Evolutionary conservation across 345 rosid genomes (phyloP).

Genomic region (Cochlearia excelsa): DNA sequence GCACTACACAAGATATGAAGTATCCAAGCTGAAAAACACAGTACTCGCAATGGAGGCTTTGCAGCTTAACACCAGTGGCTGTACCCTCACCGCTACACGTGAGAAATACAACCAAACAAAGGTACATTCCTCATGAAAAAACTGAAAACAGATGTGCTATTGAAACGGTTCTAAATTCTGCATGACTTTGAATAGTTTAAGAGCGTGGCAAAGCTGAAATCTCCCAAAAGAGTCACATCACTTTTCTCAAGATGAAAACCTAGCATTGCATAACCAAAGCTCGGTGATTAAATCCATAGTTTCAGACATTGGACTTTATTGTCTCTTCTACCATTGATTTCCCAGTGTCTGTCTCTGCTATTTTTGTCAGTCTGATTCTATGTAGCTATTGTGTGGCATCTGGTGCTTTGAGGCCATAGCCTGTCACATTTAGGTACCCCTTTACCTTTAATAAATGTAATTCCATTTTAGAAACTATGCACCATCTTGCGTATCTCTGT

Average conservation of each 20-base stretch:
- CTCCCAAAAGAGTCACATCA: slow-evolving; percentile 51
- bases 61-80: slow-evolving; percentile 62
- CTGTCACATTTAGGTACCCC: slow-evolving; percentile 17
- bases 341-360: slow-evolving; percentile 15
- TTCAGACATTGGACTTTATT: slow-evolving; percentile 23
- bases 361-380: slow-evolving; percentile 29
- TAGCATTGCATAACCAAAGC: slow-evolving; percentile 12
- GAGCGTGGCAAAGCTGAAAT: slow-evolving; percentile 58
- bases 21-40: slow-evolving; percentile 53
- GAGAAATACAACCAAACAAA: slow-evolving; percentile 72
- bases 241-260: slow-evolving; percentile 52
- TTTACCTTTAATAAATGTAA: slow-evolving; percentile 14
- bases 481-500: slow-evolving; percentile 24
- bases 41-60: slow-evolving; percentile 77
- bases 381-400: slow-evolving; percentile 25
- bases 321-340: slow-evolving; percentile 10
- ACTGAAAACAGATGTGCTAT: background rate
- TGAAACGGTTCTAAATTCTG: slow-evolving; percentile 11
- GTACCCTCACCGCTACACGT: slow-evolving; percentile 61
- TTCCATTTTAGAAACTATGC: slow-evolving; percentile 16
- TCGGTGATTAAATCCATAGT: slow-evolving; percentile 11
- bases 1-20: slow-evolving; percentile 71
- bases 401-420: slow-evolving; percentile 22
- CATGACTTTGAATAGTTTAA: slow-evolving; percentile 58
- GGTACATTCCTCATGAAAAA: slow-evolving; percentile 45